Percentiles rank a stretch among this genome's conserved stretches.
These are phyloP conservation scores for Hysterangium stoloniferum DNA, from an alignment of 768 basidiomycete genomes.

Conservation along the genomic window DNA sequence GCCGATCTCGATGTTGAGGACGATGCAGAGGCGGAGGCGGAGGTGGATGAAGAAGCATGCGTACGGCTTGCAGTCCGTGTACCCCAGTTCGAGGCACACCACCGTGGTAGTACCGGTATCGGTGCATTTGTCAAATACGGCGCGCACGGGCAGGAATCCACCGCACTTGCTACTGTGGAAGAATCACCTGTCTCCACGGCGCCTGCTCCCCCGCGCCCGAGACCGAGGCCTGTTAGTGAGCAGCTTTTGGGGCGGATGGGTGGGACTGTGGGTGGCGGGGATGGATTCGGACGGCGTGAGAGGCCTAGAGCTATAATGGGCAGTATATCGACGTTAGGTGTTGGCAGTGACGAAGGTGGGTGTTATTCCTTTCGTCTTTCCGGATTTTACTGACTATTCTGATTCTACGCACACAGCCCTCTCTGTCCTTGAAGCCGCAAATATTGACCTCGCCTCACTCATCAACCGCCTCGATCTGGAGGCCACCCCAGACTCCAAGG, in stretches of 20 bases:
- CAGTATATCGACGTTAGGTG: background rate
- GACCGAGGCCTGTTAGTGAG: conserved; percentile 58
- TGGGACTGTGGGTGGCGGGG: conserved; percentile 18
- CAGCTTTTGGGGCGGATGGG: conserved; percentile 39
- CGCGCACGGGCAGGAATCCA: background rate
- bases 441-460: conserved; percentile 68
- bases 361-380: conserved; percentile 6
- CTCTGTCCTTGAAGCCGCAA: conserved; percentile 63
- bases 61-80: background rate
- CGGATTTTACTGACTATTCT: conserved; percentile 6
- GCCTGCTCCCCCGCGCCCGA: conserved; percentile 32
- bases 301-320: conserved; percentile 10
- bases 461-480: conserved; percentile 78
- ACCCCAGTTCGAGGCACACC: background rate
- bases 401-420: conserved; percentile 12
- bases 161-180: background rate
- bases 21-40: background rate
- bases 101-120: background rate
- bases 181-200: conserved; percentile 16
- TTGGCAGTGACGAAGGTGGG: conserved; percentile 34
- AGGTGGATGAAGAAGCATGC: conserved; percentile 4
- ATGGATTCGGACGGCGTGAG: conserved; percentile 44
- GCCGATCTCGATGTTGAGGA: background rate
- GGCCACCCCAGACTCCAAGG: conserved; percentile 53
- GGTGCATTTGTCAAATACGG: background rate